Evolutionary conservation across 345 rosid genomes (phyloP), one percentile per base, ranked within the genome.

Genomic region (Raphanus sativus): DNA sequence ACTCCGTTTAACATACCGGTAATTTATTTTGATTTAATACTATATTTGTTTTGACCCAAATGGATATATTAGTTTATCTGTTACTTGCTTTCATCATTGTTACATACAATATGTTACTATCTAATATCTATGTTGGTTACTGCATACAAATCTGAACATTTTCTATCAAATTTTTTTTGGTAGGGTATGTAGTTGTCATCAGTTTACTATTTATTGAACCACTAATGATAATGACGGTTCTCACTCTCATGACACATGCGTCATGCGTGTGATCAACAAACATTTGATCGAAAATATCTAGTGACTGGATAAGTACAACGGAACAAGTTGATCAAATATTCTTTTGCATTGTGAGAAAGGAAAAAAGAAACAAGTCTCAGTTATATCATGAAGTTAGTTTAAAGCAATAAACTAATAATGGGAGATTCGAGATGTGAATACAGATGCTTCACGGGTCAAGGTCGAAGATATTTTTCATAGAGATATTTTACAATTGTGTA

Each of bases 221-320:
- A 75, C 79, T 48, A 68, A 60, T 45, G 79, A 32, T 54, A 61
- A 68, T 6, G 55, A 68, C 16, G 61, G 16, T 42, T 75, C 67
- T 61, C 9, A 38, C 13, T 29, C 48, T 67, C 67, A 24, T 55
- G 62, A 38, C 15, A 67, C 59, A 75, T 21, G 52, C 62, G 21
- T n/a, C n/a, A n/a, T n/a, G n/a, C n/a, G 62, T 15, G 62, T 42
- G 28, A 65, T 58, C 36, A 60, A 30, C 26, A 60, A 42, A 75
- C 4, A 58, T 28, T 12, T 42, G 25, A 11, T 10, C 3, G 12
- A 61, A 75, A 58, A 48, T 60, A 60, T 30, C 8, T 76, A 33
- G 54, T 12, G 45, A 59, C 25, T 13, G 36, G 73, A 75, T 75
- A 48, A 61, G 11, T 48, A 33, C 62, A 55, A 69, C 21, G 52